A percentile compares a stretch with the other conserved stretches of the same genome.
Evolutionary conservation across 2,329 filamentous ascomycete genomes (phyloP).

Genomic region (Phialophora verrucosa): DNA sequence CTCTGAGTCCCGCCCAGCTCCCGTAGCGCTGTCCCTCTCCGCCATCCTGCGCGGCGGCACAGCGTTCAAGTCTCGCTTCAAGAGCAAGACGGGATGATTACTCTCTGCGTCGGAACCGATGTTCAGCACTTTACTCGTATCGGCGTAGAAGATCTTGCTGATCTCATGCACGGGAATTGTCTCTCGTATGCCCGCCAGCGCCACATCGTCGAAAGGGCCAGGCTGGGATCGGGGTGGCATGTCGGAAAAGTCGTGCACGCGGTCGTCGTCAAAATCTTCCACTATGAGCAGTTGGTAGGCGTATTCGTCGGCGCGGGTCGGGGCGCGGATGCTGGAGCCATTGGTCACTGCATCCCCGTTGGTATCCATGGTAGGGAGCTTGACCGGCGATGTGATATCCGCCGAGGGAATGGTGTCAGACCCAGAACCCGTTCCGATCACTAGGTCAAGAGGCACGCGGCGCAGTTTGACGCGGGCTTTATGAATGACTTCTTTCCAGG

Average conservation of each 20-base stretch:
- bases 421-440: constrained; percentile 43
- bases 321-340: constrained; percentile 44
- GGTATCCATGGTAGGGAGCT: not conserved
- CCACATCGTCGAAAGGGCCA: constrained; percentile 65
- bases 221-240: constrained; percentile 56
- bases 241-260: constrained; percentile 71
- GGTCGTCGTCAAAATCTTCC: constrained; percentile 77
- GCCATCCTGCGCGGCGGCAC: constrained; percentile 66
- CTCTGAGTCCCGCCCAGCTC: constrained; percentile 41
- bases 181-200: constrained; percentile 68
- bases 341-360: not conserved
- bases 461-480: constrained; percentile 84
- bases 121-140: constrained; percentile 87
- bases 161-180: constrained; percentile 74
- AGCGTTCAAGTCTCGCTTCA: constrained; percentile 73
- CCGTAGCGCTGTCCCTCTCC: constrained; percentile 47
- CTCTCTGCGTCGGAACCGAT: constrained; percentile 72
- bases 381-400: constrained; percentile 26
- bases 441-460: constrained; percentile 66
- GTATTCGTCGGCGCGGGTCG: constrained; percentile 66
- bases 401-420: constrained; percentile 47
- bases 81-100: constrained; percentile 73
- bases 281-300: constrained; percentile 81
- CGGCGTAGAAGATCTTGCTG: constrained; percentile 91
- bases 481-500: constrained; percentile 97